Evolutionary conservation across 805 yeast genomes (phyloP).

Genomic region (Kuraishia hungarica): DNA sequence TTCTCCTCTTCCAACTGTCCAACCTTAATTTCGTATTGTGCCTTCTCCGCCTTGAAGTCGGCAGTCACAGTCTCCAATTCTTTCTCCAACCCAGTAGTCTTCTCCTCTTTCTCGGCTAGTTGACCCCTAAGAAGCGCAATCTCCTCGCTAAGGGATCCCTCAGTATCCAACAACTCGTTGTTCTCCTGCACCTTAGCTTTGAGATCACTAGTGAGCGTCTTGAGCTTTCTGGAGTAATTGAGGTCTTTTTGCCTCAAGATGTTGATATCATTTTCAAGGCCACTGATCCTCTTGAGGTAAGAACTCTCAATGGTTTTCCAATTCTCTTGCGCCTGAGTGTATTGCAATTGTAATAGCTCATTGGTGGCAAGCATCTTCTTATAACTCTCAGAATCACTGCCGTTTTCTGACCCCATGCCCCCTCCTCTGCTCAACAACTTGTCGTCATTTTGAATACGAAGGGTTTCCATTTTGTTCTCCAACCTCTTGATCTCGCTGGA

Average conservation of each 20-base stretch:
- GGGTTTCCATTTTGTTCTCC: conserved; percentile 62
- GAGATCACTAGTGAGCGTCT: conserved; percentile 26
- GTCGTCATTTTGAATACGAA: conserved; percentile 54
- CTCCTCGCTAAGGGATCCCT: conserved; percentile 11
- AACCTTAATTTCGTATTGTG: neutral
- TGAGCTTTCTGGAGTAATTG: conserved; percentile 17
- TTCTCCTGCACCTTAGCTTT: conserved; percentile 21
- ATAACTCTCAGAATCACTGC: conserved; percentile 23
- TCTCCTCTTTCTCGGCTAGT: conserved; percentile 13
- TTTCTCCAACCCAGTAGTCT: conserved; percentile 13
- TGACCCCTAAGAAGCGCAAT: conserved; percentile 15
- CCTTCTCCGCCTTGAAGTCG: conserved; percentile 10
- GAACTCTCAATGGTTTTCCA: conserved; percentile 78
- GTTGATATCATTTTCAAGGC: conserved; percentile 35
- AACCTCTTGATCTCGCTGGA: conserved; percentile 43
- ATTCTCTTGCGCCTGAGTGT: conserved; percentile 66
- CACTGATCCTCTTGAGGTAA: conserved; percentile 38
- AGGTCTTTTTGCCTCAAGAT: conserved; percentile 22
- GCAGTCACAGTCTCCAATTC: conserved; percentile 21
- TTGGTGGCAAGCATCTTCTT: conserved; percentile 37
- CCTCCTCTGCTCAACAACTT: neutral
- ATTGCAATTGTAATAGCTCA: conserved; percentile 57
- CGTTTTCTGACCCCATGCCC: conserved; percentile 1
- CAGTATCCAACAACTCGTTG: conserved; percentile 16
- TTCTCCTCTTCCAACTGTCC: conserved; percentile 19